Base-by-base conservation (phyloP, 148 eudicot genomes). In the Mesembryanthemum crystallinum region DNA sequence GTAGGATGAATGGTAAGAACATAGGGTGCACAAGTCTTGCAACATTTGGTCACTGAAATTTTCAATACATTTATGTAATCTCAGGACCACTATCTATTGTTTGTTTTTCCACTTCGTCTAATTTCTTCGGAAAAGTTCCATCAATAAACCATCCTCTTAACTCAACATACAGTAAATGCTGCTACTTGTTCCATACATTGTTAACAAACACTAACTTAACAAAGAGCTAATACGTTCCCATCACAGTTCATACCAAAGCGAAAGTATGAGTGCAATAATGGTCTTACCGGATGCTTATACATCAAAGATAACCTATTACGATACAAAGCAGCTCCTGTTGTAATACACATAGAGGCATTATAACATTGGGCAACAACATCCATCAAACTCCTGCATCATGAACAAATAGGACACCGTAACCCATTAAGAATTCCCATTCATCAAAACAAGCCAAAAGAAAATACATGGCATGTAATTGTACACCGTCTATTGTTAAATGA, bases 301-400 rank as follows among this genome's bases (percentile, higher is more conserved):
- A 74, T 52, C 54, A 67, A 5, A 9, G 68, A 6, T 10, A 67
- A 71, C 10, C 43, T 30, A 65, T 32, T 64, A 47, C 12, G 65
- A 64, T 76, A 64, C 23, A 62, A 14, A 18, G 52, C 8, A 64
- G 43, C 62, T 32, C 64, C 59, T 7, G 33, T 7, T 29, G 25
- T 62, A 10, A 69, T 35, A 72, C 75, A 47, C 55, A 42, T 66
- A 15, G 79, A 73, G 29, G 77, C 67, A 35, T 76, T 71, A 64
- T 59, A 70, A 43, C 57, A 76, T 18, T 58, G 64, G 67, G 76
- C 76, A 80, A 70, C 79, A 57, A 71, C 79, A 57, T 76, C 79
- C 83, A 80, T 80, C 75, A 75, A 52, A 27, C 29, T 39, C 70
- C 71, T 75, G 79, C 67, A 43, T 69, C 47, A 23, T 28, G 6